Base-by-base conservation (phyloP, 129 eudicot genomes). In the Glebionis coronaria region DNA sequence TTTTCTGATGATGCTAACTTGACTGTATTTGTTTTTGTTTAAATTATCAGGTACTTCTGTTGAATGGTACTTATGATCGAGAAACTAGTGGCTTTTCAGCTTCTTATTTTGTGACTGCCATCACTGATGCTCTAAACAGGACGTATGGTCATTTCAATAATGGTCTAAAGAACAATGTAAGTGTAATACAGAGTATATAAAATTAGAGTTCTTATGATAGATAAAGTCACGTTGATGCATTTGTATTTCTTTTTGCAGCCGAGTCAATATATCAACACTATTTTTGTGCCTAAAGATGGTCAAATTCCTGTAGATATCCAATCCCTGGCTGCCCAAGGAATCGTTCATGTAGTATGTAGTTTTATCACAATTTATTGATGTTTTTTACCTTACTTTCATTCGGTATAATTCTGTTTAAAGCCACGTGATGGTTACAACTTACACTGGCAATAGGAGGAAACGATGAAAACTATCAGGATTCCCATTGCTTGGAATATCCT, bases 81-180 rank as follows among this genome's bases (percentile, higher is more conserved):
- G 98, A 93, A 84, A 93, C 98, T 53, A 78, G 79, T 75, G 95
- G 92, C 67, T 88, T 93, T 54, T 69, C 82, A 25, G 91, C 95
- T 16, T 82, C 98, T 40, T 84, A 84, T 65, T 93, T 93, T 68
- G 95, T 93, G 28, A 93, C 96, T 71, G 87, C 97, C 15, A 84
- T 93, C 75, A 73, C 97, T 13, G 95, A 93, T 79, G 95, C 98
- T 77, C 71, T 93, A 63, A 88, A 93, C 75, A 79, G 98, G 70
- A 86, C 95, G 15, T 80, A 87, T 49, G 96, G 95, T 49, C 79
- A 76, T 74, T 78, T 84, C 42, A 80, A 84, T 25, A 93, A 93
- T 70, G 71, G 88, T 74, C 90, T 93, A 27, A 59, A 69, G 38
- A 82, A 86, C 65, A 70, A 68, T 51, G 98, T 93, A 76, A 93